Percentiles rank a stretch among this genome's conserved stretches.
phyloP scores from a whole-genome alignment of 768 basidiomycete genomes.

The Heimioporus sp. region DNA sequence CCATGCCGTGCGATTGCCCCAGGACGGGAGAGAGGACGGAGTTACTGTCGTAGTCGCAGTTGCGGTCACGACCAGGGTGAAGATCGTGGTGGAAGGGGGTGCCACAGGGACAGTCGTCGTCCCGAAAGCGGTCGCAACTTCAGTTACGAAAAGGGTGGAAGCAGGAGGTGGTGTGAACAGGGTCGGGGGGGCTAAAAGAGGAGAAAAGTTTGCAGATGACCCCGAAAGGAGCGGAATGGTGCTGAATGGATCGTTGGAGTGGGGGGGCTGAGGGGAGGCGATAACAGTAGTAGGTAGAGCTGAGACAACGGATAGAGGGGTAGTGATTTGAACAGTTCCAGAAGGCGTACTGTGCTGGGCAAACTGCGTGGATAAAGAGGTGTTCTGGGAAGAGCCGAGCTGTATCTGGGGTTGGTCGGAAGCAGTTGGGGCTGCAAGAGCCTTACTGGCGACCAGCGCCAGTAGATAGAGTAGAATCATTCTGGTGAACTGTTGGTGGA shows the following conservation, averaged over 20 bases:
- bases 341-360: not conserved
- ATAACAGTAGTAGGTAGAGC: not conserved
- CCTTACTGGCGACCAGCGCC: slow-evolving; percentile 16
- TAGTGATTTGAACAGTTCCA: not conserved
- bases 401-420: not conserved
- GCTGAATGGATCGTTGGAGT: not conserved
- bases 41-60: not conserved
- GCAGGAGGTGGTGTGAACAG: not conserved
- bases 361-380: not conserved
- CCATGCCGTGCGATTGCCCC: slow-evolving; percentile 41
- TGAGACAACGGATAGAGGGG: not conserved
- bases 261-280: not conserved
- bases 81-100: slow-evolving; percentile 3
- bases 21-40: slow-evolving; percentile 2
- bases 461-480: not conserved
- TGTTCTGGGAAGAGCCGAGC: not conserved
- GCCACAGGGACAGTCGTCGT: slow-evolving; percentile 5
- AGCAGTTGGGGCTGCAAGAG: slow-evolving; percentile 10
- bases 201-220: not conserved
- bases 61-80: slow-evolving; percentile 9
- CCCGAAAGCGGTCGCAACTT: slow-evolving; percentile 6
- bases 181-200: not conserved
- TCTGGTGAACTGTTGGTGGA: slow-evolving; percentile 2
- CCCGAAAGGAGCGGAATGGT: not conserved
- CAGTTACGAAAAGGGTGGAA: slow-evolving; percentile 7